Base-by-base conservation (phyloP, 345 rosid species). In the Atalantia buxifolia region DNA sequence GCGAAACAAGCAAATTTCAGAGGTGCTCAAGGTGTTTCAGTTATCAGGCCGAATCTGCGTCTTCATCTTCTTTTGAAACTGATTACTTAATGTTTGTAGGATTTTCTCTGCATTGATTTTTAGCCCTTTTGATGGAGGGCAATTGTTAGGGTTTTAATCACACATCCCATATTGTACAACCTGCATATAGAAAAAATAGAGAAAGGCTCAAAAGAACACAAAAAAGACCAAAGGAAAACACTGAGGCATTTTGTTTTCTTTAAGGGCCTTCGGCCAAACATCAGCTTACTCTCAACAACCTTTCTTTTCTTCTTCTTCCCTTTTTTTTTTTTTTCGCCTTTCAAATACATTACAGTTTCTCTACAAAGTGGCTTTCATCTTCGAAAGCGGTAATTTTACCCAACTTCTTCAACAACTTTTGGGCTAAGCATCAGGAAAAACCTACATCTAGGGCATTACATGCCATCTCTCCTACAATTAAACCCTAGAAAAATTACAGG, bases 231-330 rank as follows among this genome's bases (percentile, higher is more conserved):
- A 18, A 50, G 5, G 45, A 27, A 79, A 38, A 59, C 53, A 30
- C 6, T 13, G 67, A 70, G 74, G 69, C 77, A 59, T 61, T 69
- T 59, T 71, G 65, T 72, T 78, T 67, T 36, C 57, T 57, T 76
- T 74, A 28, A 45, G 75, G 83, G 88, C 90, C 88, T 87, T 83
- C 80, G 86, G 88, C 88, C 86, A 1, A 77, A 82, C 70, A 61
- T 66, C 59, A 74, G 50, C 66, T 80, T 22, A 77, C 78, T 77
- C 66, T 70, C 68, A 7, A 30, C 66, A 77, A 68, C 24, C 50
- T 36, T n/a, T 30, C 16, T n/a, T 27, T 66, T 28, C 30, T 28
- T 12, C 40, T 1, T 16, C 19, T 48, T 36, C 33, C 27, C n/a
- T n/a, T n/a, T n/a, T 33, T 42, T 13, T 30, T 36, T 30, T 28